These are phyloP conservation scores for Sordaria brevicollis DNA, from an alignment of 495 filamentous ascomycete species.

Conservation along the genomic window DNA sequence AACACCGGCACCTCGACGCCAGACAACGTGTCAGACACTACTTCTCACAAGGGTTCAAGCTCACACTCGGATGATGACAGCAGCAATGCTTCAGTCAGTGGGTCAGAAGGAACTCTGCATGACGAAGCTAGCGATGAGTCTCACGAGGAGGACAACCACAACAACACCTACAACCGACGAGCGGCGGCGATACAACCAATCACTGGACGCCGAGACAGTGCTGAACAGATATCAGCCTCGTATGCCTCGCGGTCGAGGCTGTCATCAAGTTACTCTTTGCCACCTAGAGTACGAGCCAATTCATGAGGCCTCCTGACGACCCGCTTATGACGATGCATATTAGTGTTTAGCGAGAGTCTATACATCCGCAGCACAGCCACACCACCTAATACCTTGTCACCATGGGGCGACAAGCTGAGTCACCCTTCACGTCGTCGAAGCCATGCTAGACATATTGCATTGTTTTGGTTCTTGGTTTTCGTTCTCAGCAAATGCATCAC, in stretches of 20 bases:
- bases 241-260: background rate
- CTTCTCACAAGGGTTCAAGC: constrained; percentile 4
- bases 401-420: background rate
- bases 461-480: background rate
- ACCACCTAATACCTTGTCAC: background rate
- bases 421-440: background rate
- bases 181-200: constrained; percentile 6
- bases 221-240: constrained; percentile 3
- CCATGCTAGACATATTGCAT: constrained; percentile 2
- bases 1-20: background rate
- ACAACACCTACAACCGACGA: background rate
- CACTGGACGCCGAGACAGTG: constrained; percentile 1
- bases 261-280: background rate
- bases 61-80: constrained; percentile 11
- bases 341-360: background rate
- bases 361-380: background rate
- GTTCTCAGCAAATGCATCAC: background rate
- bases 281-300: background rate
- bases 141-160: background rate
- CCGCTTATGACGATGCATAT: background rate
- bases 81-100: constrained; percentile 6
- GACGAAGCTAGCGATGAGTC: constrained; percentile 10
- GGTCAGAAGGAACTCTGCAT: constrained; percentile 19
- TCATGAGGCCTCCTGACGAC: background rate
- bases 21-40: constrained; percentile 1